Evolutionary conservation across 2,329 filamentous ascomycete species (phyloP), one percentile per base, ranked within the genome.

Genomic region (Fusarium chaquense): DNA sequence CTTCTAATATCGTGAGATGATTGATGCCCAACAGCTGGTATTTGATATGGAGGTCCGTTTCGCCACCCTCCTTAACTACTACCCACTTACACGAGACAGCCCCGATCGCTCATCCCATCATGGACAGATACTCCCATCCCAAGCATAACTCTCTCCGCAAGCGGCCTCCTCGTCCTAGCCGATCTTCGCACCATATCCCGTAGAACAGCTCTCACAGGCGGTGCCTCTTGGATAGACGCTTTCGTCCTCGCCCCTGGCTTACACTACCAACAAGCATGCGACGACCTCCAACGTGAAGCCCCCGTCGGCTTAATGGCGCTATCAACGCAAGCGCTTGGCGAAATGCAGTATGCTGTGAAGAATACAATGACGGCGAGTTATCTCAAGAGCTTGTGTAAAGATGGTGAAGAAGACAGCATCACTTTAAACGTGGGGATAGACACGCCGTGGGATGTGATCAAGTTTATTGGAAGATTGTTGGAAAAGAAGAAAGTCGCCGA

Each of bases 231-330:
- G 80, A 78, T 88, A 1, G 88, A 90, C 74, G 79, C 80, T 10
- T 79, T 90, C 13, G 79, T 90, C 15, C 81, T 90, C 4, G 87
- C 85, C 3, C 88, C 88, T 0, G 88, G 89, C 0, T 73, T 90
- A 52, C 89, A 90, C 76, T 85, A 85, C 68, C 87, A 90, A 70
- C 86, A 90, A 70, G 81, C 83, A 6, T 87, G 86, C 12, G 81
- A 86, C 15, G 81, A 82, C 1, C 77, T 90, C 18, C 81, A 81
- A 62, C 77, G 80, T 4, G 81, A 84, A 38, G 64, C 67, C 0
- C 69, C 55, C 76, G 79, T 36, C 3, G 81, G 80, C 22, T 78
- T 78, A 6, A 66, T 77, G 5, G 75, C 76, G 2, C 30, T 72
- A 8, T 67, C 73, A 3, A 57, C 58, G 1, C 59, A 69, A 24